Percentiles rank a stretch among this genome's conserved stretches.
These are phyloP conservation scores for Citropsis articulata DNA, from an alignment of 345 rosid genomes.

Conservation along the genomic window DNA sequence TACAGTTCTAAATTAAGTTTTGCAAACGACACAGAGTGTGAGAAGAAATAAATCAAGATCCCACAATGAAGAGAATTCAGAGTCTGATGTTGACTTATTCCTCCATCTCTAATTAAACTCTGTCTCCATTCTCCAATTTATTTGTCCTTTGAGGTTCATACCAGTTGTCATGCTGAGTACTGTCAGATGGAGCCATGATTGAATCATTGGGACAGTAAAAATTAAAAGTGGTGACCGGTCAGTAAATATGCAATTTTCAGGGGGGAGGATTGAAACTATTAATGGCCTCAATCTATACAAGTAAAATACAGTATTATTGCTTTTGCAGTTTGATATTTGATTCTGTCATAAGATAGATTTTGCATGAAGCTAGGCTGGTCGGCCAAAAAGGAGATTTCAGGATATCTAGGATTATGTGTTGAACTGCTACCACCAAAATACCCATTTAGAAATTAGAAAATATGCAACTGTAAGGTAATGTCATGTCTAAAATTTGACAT, in stretches of 20 bases:
- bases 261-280: not conserved
- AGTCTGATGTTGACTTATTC: conserved; percentile 15
- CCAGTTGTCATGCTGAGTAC: conserved; percentile 21
- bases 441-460: not conserved
- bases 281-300: not conserved
- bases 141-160: not conserved
- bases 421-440: not conserved
- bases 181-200: conserved; percentile 27
- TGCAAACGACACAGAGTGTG: not conserved
- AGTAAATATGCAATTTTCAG: not conserved
- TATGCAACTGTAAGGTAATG: not conserved
- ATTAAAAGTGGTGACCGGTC: conserved; percentile 7
- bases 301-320: not conserved
- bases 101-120: not conserved
- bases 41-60: not conserved
- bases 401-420: conserved; percentile 2
- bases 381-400: not conserved
- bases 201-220: conserved; percentile 36
- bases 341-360: not conserved
- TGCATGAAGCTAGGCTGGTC: not conserved
- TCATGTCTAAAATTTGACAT: conserved; percentile 14
- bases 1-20: conserved; percentile 6
- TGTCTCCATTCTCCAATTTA: not conserved
- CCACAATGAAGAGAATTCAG: not conserved
- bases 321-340: not conserved